phyloP scores from a whole-genome alignment of 2,329 filamentous ascomycete species.

The Fusarium sororula region DNA sequence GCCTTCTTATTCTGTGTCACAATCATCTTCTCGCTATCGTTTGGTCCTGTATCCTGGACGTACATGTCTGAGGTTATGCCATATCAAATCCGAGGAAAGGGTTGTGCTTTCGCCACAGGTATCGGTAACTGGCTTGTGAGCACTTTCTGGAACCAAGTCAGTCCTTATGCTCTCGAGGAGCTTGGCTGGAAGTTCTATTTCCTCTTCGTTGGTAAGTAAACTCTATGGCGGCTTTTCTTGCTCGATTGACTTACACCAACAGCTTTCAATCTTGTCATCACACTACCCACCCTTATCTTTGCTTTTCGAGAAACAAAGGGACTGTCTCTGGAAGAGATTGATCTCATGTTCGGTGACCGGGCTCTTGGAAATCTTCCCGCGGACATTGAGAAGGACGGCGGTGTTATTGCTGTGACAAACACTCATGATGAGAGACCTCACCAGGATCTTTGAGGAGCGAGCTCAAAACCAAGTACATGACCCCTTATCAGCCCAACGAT shows the following conservation, averaged over 20 bases:
- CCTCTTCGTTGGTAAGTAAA: constrained; percentile 45
- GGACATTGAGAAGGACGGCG: constrained; percentile 38
- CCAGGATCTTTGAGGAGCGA: neutral
- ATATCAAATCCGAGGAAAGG: constrained; percentile 63
- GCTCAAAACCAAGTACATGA: neutral
- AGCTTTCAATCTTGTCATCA: constrained; percentile 47
- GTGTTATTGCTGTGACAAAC: constrained; percentile 15
- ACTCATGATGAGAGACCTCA: constrained; percentile 22
- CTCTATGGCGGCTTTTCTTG: constrained; percentile 43
- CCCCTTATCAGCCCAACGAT: neutral
- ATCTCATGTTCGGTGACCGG: constrained; percentile 57
- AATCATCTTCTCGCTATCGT: constrained; percentile 62
- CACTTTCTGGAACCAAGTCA: constrained; percentile 66
- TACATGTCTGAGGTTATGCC: constrained; percentile 72
- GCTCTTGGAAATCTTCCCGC: constrained; percentile 38
- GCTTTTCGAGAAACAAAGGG: constrained; percentile 65
- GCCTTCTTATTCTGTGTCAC: constrained; percentile 67
- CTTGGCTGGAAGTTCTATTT: constrained; percentile 52
- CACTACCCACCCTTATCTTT: constrained; percentile 54
- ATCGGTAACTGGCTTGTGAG: constrained; percentile 41
- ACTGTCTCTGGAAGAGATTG: constrained; percentile 63
- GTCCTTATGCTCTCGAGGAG: constrained; percentile 57
- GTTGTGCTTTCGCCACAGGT: constrained; percentile 39
- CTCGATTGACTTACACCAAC: constrained; percentile 45
- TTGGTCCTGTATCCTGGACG: constrained; percentile 64